phyloP scores from a whole-genome alignment of 257 asterid species.

The Galeopsis tetrahit region DNA sequence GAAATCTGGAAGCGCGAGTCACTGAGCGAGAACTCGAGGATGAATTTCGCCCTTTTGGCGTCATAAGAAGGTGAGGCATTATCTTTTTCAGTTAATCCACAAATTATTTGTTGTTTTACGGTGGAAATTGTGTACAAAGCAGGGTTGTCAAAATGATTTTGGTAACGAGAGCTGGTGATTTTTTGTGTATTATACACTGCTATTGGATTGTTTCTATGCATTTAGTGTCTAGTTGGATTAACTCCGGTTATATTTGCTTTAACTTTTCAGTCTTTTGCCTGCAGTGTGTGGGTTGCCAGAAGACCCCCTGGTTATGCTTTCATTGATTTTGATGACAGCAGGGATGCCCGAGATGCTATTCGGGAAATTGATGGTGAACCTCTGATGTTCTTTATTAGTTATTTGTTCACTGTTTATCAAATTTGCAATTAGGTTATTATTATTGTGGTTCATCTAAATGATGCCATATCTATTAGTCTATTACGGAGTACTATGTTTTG shows the following conservation, averaged over 20 bases:
- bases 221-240: neutral
- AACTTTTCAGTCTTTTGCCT: slow-evolving; percentile 6
- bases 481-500: neutral
- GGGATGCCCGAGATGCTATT: slow-evolving; percentile 96
- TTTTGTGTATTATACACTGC: neutral
- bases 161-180: neutral
- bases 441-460: neutral
- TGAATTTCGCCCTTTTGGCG: slow-evolving; percentile 83
- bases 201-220: neutral
- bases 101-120: neutral
- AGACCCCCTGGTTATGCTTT: slow-evolving; percentile 97
- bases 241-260: slow-evolving; percentile 8
- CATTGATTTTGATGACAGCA: slow-evolving; percentile 83
- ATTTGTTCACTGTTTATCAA: neutral
- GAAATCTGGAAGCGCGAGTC: slow-evolving; percentile 91
- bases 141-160: neutral
- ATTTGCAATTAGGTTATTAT: neutral
- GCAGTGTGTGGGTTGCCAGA: slow-evolving; percentile 98
- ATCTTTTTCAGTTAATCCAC: neutral
- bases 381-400: neutral
- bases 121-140: neutral
- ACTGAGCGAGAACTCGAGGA: slow-evolving; percentile 94
- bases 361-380: slow-evolving; percentile 74
- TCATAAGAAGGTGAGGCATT: slow-evolving; percentile 68
- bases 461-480: neutral